Evolutionary conservation across 768 basidiomycete species (phyloP), one percentile per base, ranked within the genome.

Genomic region (Boletus huronensis): DNA sequence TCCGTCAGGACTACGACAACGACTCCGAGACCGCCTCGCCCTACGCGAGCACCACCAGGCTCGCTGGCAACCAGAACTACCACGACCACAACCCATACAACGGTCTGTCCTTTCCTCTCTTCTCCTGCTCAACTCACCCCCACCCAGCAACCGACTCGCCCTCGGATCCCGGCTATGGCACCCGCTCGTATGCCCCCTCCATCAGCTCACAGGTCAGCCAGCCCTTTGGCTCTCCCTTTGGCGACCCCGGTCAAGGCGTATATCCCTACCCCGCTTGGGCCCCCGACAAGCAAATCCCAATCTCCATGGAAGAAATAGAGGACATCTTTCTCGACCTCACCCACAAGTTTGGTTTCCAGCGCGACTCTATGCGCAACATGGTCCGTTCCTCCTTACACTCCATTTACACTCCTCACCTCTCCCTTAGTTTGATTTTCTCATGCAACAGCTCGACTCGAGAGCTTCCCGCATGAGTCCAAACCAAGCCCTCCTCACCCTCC

Each of bases 331-430:
- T 98, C 64, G 97, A 99, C 74, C 83, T 99, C 56, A 87, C 93
- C 40, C 93, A 98, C 77, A 99, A 99, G 75, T 99, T 99, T 70
- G 97, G 97, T 53, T 99, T 99, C 72, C 97, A 95, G 74, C 82
- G 88, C 41, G 93, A 95, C 70, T 93, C 90, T 11, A 94, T 93
- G 91, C 84, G 93, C 45, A 98, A 93, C 77, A 95, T 90, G 88
- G 89, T 86, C 59, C 42, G 79, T 76, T 25, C 48, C 16, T 32
- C 46, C 57, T 47, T 53, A 23, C 10, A 1, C 19, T 9, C 16
- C 39, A 3, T 19, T 10, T 7, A 2, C 29, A 1, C 32, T n/a
- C 10, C 60, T 65, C 63, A 68, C 49, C 28, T 31, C 57, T 39
- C 31, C 16, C 17, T 13, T 44, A 92, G 90, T 99, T 94, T 72